These are phyloP conservation scores for Parsonsia alboflavescens DNA, from an alignment of 257 asterid genomes.

Conservation along the genomic window DNA sequence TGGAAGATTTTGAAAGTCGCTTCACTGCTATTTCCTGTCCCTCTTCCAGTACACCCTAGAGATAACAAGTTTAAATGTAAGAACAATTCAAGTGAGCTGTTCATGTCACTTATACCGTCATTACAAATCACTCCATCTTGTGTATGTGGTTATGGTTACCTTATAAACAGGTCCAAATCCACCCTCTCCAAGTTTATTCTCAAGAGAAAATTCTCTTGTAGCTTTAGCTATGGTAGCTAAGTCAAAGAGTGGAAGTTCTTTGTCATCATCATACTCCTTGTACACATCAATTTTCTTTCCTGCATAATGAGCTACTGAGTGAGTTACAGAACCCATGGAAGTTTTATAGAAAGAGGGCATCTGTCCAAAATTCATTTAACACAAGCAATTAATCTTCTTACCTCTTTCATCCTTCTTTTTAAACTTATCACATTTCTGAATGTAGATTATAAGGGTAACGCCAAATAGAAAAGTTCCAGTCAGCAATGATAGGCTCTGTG, in stretches of 20 bases:
- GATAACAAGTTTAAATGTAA: neutral
- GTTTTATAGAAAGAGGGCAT: too few relatives aligned
- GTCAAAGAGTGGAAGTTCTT: constrained; percentile 23
- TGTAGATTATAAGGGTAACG: constrained; percentile 2
- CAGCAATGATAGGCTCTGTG: neutral
- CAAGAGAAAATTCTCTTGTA: constrained; percentile 22
- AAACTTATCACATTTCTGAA: constrained; percentile 1
- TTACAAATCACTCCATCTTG: too few relatives aligned
- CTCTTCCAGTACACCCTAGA: constrained; percentile 27
- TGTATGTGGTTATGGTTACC: constrained; percentile 16
- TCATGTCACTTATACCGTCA: too few relatives aligned
- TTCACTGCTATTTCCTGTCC: constrained; percentile 36
- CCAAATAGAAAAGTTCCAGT: constrained; percentile 9
- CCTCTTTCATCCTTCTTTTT: constrained; percentile 11
- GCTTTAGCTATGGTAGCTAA: constrained; percentile 24
- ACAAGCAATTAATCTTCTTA: neutral
- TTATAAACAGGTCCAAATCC: constrained; percentile 42
- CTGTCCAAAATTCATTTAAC: too few relatives aligned
- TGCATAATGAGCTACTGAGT: too few relatives aligned
- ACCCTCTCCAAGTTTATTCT: constrained; percentile 43
- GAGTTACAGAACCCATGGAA: too few relatives aligned
- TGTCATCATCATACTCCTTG: constrained; percentile 2
- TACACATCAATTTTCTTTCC: too few relatives aligned
- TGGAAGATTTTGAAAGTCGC: constrained; percentile 26
- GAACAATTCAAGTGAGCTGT: too few relatives aligned